Evolutionary conservation across 805 yeast species (phyloP), one percentile per base, ranked within the genome.

Genomic region (Metschnikowia baotianmanensis): DNA sequence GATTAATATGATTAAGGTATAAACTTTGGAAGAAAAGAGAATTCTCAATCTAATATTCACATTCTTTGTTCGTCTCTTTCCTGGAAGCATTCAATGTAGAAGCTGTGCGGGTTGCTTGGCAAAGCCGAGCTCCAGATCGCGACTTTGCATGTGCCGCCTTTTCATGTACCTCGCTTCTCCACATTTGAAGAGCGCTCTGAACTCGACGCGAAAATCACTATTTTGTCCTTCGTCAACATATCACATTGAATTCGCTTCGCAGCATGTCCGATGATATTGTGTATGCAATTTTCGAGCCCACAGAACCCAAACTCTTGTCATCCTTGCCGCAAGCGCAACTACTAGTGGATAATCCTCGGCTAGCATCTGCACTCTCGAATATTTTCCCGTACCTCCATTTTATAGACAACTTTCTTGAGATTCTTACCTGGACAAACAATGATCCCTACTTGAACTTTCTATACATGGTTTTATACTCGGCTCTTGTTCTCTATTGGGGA

Each of bases 381-480:
- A 63, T 71, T 22, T 76, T 72, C 45, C 82, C 82, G 1, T 60
- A 70, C 42, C 57, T 77, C 23, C 52, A 74, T 12, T 49, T 76
- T 17, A 53, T 71, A 5, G 80, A 77, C 52, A 58, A 64, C 30
- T 40, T 67, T 6, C 53, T 77, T 13, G 73, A 73, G 27, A 55
- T 73, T 11, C 45, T 76, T 16, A 76, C 82, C 1, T 77, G 83
- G 83, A 76, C 83, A 1, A 74, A 75, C 43, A 72, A 65, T 4
- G 76, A 74, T 40, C 69, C 72, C 8, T 74, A 72, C 48, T 62
- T 62, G 44, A 77, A 76, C 48, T 67, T 74, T 41, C 51, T 76
- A 6, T 26, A 68, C 1, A 59, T 74, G 23, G 67, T 67, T 4
- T 45, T 53, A 1, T 72, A 69, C 46, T 61, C 71, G 10, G 57